Evolutionary conservation across 2,329 filamentous ascomycete species (phyloP).

Genomic region (Aspergillus pseudoterreus): DNA sequence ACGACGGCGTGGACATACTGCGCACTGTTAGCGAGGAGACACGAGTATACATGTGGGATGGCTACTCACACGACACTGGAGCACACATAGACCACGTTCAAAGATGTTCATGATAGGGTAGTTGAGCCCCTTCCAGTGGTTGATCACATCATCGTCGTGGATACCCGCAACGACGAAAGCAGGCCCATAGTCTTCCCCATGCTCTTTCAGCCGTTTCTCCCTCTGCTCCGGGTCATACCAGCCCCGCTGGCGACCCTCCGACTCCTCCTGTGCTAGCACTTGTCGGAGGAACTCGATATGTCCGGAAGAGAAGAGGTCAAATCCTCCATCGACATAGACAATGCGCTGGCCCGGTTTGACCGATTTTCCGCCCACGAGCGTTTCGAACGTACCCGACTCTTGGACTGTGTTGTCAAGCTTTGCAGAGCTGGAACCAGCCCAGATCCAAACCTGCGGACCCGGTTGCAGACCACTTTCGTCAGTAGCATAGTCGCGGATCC

Average conservation of each 20-base stretch:
- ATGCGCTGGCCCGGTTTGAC: constrained; percentile 76
- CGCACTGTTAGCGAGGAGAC: constrained; percentile 3
- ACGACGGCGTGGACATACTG: constrained; percentile 84
- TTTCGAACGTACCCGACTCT: constrained; percentile 63
- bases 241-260: constrained; percentile 61
- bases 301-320: constrained; percentile 92
- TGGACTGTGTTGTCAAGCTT: constrained; percentile 43
- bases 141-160: constrained; percentile 93
- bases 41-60: background rate
- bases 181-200: constrained; percentile 71
- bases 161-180: constrained; percentile 89
- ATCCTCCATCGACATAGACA: constrained; percentile 94
- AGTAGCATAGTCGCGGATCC: constrained; percentile 81
- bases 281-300: constrained; percentile 90
- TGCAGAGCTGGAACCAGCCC: constrained; percentile 49
- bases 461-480: constrained; percentile 76
- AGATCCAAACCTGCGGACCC: constrained; percentile 82
- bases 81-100: constrained; percentile 88
- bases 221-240: constrained; percentile 70
- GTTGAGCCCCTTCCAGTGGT: constrained; percentile 94
- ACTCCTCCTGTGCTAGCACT: constrained; percentile 71
- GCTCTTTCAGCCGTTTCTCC: constrained; percentile 58
- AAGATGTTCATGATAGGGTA: constrained; percentile 99
- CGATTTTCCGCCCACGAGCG: constrained; percentile 66
- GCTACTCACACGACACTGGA: constrained; percentile 78